Evolutionary conservation across 768 basidiomycete genomes (phyloP).

Genomic region (Mycena belliarum): DNA sequence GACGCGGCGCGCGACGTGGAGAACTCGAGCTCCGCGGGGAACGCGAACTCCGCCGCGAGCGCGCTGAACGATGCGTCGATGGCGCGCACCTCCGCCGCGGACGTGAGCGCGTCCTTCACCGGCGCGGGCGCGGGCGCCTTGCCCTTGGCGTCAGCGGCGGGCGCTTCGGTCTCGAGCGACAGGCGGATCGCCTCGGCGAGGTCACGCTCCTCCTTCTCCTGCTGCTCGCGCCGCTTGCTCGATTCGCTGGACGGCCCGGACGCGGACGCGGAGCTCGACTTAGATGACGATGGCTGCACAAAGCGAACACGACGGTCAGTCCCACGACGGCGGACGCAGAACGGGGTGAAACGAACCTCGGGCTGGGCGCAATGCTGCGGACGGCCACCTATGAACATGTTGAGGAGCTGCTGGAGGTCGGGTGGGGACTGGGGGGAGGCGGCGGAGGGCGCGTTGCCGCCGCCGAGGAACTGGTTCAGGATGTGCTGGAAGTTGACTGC

Average conservation of each 20-base stretch:
- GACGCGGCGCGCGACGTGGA: slow-evolving; percentile 34
- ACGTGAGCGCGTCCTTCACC: slow-evolving; percentile 32
- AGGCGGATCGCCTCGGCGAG: slow-evolving; percentile 42
- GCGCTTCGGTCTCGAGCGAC: slow-evolving; percentile 32
- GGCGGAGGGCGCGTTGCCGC: not conserved
- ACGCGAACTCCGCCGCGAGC: slow-evolving; percentile 39
- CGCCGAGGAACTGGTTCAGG: slow-evolving; percentile 8
- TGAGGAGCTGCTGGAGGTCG: slow-evolving; percentile 15
- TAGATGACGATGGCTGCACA: slow-evolving; percentile 6
- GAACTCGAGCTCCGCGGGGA: slow-evolving; percentile 45
- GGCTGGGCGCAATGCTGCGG: not conserved
- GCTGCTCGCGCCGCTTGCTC: slow-evolving; percentile 4
- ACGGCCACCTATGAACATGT: slow-evolving; percentile 10
- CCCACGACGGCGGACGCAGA: not conserved
- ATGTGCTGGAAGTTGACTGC: not conserved
- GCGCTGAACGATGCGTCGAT: slow-evolving; percentile 44
- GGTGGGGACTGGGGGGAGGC: not conserved
- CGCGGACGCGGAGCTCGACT: not conserved
- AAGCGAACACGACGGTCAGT: not conserved
- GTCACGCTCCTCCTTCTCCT: slow-evolving; percentile 37
- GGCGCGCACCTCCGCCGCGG: slow-evolving; percentile 40
- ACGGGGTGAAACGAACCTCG: slow-evolving; percentile 5
- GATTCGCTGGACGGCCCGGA: not conserved
- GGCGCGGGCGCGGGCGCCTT: slow-evolving; percentile 29
- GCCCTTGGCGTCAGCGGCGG: slow-evolving; percentile 33